Evolutionary conservation across 805 yeast genomes (phyloP), one percentile per base, ranked within the genome.

Genomic region (Ogataea methylovora): DNA sequence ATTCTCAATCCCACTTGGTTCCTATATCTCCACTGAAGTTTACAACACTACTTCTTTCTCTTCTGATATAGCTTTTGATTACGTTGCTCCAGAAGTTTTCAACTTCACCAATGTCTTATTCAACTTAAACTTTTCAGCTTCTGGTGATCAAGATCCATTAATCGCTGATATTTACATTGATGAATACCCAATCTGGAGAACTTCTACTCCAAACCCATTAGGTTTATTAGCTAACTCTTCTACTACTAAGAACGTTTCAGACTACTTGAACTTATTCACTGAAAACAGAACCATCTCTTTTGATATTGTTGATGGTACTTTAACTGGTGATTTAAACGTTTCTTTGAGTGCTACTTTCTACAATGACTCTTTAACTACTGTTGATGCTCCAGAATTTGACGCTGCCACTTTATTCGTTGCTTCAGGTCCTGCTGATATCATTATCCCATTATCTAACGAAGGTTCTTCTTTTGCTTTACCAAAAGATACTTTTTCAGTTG

Each of bases 131-230:
- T 40, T 56, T 36, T 41, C 58, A 28, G 42, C 46, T 25, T 37
- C 24, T 9, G 53, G 51, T 24, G 28, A 32, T 30, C 44, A 44
- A 29, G 37, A 38, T 12, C 44, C 48, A 14, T 38, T 40, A 12
- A 45, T 56, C 14, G 48, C 49, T 22, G 59, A 56, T 36, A 35
- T 56, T 17, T 37, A 40, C 17, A 37, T 54, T 19, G 58, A 39
- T 29, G 53, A 42, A 12, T 36, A 27, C 25, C 52, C 59, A 19
- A 39, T 56, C 21, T 49, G 59, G 54, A 48, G 61, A 43, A 46
- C 56, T 21, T 45, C 54, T 13, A 43, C 56, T 22, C 61, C 61
- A 8, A 38, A 40, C 30, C 36, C 46, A 27, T 33, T 40, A 13
- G 46, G 47, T 19, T 36, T 42, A 11, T 19, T 35, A n/a, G 47